Evolutionary conservation across 306 rosid genomes (phyloP), one percentile per base, ranked within the genome.

Genomic region (Prunus salicina): DNA sequence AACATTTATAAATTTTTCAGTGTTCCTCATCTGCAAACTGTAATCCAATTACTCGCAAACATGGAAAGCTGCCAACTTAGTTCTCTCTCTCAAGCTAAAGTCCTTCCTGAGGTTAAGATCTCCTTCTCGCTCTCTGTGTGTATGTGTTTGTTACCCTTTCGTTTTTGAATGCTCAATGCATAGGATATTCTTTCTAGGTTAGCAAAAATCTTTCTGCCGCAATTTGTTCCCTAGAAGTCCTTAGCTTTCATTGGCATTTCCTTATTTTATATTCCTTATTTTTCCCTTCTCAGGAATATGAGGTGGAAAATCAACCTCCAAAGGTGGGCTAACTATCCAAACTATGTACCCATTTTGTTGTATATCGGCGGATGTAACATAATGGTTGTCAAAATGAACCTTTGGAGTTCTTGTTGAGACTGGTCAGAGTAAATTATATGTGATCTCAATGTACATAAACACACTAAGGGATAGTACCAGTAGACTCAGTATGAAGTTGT

Each of bases 41-140:
- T 88, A 27, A 82, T 85, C 72, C 97, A 87, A 82, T 81, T 94
- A 63, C 96, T 92, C 6, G 71, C 84, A 77, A 94, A 92, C 83
- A 94, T 94, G 95, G 93, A 94, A 88, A 92, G 89, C 79, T 79
- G 73, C 73, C 98, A 90, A 86, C 91, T 91, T 64, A 86, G 70
- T 79, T 73, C 93, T 28, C 84, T 86, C 4, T 86, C 93, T 45
- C 86, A 67, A 69, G 41, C 86, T 38, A 64, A 45, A 67, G 84
- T 69, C 71, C 72, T 79, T 77, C 79, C 77, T 28, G 85, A 94
- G 96, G 98, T 94, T 81, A 73, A 18, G 30, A 79, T 62, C 66
- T 77, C 82, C 52, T 46, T 50, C 70, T 20, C 5, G 27, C 20
- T 12, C 12, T 25, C 22, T 9, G 22, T 30, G 5, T 70, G 11